A percentile compares a stretch with the other conserved stretches of the same genome.
Conservation (phyloP, 2,329 filamentous ascomycete species). For the Calonectria naviculata region DNA sequence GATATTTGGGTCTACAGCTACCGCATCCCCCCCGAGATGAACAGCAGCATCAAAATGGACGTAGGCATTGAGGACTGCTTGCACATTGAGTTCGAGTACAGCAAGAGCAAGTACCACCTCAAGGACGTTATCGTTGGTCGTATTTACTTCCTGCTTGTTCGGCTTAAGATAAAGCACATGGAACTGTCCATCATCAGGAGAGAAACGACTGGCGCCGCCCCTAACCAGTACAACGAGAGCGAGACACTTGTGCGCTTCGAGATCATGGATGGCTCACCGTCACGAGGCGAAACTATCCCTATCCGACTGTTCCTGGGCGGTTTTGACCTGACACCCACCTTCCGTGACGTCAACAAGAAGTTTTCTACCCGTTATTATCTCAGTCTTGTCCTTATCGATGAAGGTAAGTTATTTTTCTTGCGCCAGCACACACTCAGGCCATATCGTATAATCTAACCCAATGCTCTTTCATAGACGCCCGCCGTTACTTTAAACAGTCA, state of each 20-base stretch:
- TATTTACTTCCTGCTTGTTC: slow-evolving; percentile 97
- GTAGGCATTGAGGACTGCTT: slow-evolving; percentile 99
- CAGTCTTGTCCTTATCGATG: slow-evolving; percentile 93
- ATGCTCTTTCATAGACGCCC: slow-evolving; percentile 74
- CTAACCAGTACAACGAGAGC: slow-evolving; percentile 99
- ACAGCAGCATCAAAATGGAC: slow-evolving; percentile 99
- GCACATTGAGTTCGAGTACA: slow-evolving; percentile 99
- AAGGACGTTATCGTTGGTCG: slow-evolving; percentile 99
- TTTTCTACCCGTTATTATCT: slow-evolving; percentile 99
- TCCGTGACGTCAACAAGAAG: slow-evolving; percentile 99
- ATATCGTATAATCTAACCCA: not conserved
- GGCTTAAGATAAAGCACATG: slow-evolving; percentile 99
- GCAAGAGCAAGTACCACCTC: slow-evolving; percentile 98
- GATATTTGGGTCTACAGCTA: slow-evolving; percentile 99
- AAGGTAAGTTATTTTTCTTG: slow-evolving; percentile 68
- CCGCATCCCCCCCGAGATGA: slow-evolving; percentile 97
- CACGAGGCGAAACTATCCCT: slow-evolving; percentile 92
- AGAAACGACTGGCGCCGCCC: slow-evolving; percentile 95
- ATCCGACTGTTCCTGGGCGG: slow-evolving; percentile 97
- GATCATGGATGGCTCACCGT: slow-evolving; percentile 99
- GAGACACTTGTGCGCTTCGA: slow-evolving; percentile 98
- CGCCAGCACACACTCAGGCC: not conserved
- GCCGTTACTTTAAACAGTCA: slow-evolving; percentile 98
- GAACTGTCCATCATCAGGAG: slow-evolving; percentile 97
- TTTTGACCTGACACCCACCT: slow-evolving; percentile 97